Evolutionary conservation across 257 asterid species (phyloP), one percentile per base, ranked within the genome.

Genomic region (Gentiana straminea): DNA sequence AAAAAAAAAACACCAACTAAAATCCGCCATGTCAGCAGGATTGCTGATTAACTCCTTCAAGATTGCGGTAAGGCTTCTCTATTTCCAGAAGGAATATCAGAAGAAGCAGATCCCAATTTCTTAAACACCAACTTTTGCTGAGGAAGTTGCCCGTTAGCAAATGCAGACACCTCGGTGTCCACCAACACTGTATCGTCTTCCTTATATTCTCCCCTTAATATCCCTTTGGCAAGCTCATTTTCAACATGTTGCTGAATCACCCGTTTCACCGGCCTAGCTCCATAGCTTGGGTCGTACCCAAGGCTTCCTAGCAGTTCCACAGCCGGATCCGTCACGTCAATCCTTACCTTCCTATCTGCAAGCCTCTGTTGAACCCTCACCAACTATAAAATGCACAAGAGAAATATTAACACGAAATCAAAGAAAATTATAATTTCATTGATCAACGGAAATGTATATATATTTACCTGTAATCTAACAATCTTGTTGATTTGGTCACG

Each of bases 201-300:
- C 69, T 78, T 84, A 56, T 79, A 82, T 0, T 91, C 98, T 55
- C 96, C 95, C 63, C 94, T 79, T 72, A 91, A 66, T 35, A 91
- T 91, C 32, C 95, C 95, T 76, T 79, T 91, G 52, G 98, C 98
- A 4, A 91, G 78, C 81, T 84, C 95, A 46, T 87, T 91, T 64
- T 91, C 98, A 0, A 91, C 75, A 35, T 84, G 63, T 37, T 87
- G 95, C 64, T 91, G 97, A 66, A 87, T 79, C 64, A 85, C 94
- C 2, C 95, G 84, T 79, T 87, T 87, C 72, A 91, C 98, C 0
- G 98, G 98, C 70, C 98, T 68, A 1, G 98, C 98, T 12, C 98
- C 98, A 4, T 84, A 91, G 79, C 80, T 87, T 0, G 94, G 95
- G 68, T 91, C 98, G 12, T 84, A 91, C 3, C 98, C 98, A 1